Evolutionary conservation across 495 filamentous ascomycete species (phyloP).

Genomic region (Penicillium egyptiacum): DNA sequence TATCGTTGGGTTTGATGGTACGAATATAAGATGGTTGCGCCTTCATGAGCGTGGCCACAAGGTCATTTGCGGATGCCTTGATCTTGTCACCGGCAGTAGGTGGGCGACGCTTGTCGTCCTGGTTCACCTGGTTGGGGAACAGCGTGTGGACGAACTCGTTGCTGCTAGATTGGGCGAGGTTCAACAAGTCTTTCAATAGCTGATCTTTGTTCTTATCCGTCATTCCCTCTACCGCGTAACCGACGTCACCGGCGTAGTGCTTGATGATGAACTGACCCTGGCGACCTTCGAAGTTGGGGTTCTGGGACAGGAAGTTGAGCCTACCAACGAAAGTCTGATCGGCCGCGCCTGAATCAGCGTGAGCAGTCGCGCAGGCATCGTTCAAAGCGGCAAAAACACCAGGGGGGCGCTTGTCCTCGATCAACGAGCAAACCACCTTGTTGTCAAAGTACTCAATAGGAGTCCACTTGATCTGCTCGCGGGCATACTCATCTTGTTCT

Average conservation of each 20-base stretch:
- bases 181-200: slow-evolving; percentile 89
- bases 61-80: slow-evolving; percentile 89
- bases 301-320: slow-evolving; percentile 80
- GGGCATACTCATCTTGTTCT: slow-evolving; percentile 96
- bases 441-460: slow-evolving; percentile 99
- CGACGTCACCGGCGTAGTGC: slow-evolving; percentile 98
- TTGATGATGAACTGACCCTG: slow-evolving; percentile 98
- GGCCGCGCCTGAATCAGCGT: slow-evolving; percentile 89
- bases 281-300: slow-evolving; percentile 86
- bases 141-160: slow-evolving; percentile 83
- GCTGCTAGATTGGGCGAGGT: slow-evolving; percentile 76
- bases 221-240: slow-evolving; percentile 93
- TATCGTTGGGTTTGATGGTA: slow-evolving; percentile 99
- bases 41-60: slow-evolving; percentile 96
- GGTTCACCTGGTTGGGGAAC: slow-evolving; percentile 92
- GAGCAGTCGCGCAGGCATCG: slow-evolving; percentile 94
- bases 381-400: slow-evolving; percentile 96
- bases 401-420: slow-evolving; percentile 87
- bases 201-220: slow-evolving; percentile 99
- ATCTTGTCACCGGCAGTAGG: slow-evolving; percentile 98
- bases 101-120: slow-evolving; percentile 90
- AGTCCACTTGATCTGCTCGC: slow-evolving; percentile 97
- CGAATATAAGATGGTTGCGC: slow-evolving; percentile 95
- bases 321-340: slow-evolving; percentile 94
- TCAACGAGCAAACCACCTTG: slow-evolving; percentile 96